These are phyloP conservation scores for Gloeostereum incarnatum DNA, from an alignment of 768 basidiomycete genomes.

Conservation along the genomic window DNA sequence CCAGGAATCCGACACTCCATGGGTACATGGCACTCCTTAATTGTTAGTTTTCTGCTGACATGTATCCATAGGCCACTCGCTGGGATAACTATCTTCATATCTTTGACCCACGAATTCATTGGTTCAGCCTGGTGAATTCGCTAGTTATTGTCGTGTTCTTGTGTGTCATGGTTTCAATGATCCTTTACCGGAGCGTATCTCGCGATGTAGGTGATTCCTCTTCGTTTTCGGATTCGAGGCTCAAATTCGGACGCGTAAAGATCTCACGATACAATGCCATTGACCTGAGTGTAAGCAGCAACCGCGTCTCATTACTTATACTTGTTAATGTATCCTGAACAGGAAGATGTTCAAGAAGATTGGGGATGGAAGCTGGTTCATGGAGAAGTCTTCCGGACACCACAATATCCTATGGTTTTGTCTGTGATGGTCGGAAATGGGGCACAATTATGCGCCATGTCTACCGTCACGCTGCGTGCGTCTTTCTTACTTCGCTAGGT, in stretches of 20 bases:
- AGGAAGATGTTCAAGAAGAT: slow-evolving; percentile 97
- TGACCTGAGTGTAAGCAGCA: slow-evolving; percentile 66
- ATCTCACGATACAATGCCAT: slow-evolving; percentile 93
- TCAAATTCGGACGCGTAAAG: slow-evolving; percentile 25
- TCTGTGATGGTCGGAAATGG: slow-evolving; percentile 90
- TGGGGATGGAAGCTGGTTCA: slow-evolving; percentile 98
- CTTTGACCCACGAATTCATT: slow-evolving; percentile 90
- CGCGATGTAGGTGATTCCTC: slow-evolving; percentile 57
- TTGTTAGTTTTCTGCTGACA: not conserved
- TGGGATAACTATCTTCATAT: slow-evolving; percentile 97
- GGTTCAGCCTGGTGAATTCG: slow-evolving; percentile 93
- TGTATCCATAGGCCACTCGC: slow-evolving; percentile 61
- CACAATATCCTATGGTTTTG: slow-evolving; percentile 65
- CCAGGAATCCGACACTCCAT: slow-evolving; percentile 82
- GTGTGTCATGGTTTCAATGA: slow-evolving; percentile 88
- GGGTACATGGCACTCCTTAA: slow-evolving; percentile 34
- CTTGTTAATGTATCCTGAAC: not conserved
- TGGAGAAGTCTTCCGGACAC: slow-evolving; percentile 90
- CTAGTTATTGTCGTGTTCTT: slow-evolving; percentile 87
- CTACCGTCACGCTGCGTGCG: slow-evolving; percentile 74
- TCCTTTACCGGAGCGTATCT: slow-evolving; percentile 77
- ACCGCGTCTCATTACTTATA: not conserved
- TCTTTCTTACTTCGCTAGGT: not conserved
- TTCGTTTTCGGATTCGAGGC: slow-evolving; percentile 1
- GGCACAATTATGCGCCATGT: slow-evolving; percentile 79